Evolutionary conservation across 164 flowering plant genomes (phyloP).

Genomic region (Aristolochia californica): DNA sequence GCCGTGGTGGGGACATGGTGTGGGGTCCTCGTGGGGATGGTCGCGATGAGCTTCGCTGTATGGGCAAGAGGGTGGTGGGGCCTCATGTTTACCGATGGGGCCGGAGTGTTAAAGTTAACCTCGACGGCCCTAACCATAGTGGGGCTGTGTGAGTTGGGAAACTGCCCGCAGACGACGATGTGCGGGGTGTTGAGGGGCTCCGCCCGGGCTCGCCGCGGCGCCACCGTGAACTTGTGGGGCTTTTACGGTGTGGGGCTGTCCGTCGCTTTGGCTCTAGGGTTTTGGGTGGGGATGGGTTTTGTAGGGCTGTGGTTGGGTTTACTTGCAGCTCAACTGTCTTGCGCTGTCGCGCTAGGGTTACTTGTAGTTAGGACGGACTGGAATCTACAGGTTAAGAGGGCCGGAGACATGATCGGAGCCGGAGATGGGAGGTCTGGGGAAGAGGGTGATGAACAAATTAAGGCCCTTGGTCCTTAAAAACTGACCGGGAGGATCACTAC

Average conservation of each 20-base stretch:
- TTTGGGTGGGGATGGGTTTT: constrained; percentile 11
- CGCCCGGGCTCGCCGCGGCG: constrained; percentile 16
- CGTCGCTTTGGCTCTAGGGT: constrained; percentile 13
- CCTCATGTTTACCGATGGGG: constrained; percentile 8
- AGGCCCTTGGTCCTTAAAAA: no score
- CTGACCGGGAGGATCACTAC: no score
- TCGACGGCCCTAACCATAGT: constrained; percentile 13
- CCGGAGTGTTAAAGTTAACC: constrained; percentile 9
- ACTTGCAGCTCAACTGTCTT: constrained; percentile 11
- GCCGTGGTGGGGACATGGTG: constrained; percentile 3
- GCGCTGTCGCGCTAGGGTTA: constrained; percentile 8
- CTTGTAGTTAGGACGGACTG: constrained; percentile 9
- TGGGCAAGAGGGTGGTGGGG: constrained; percentile 15
- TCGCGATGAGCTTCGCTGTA: constrained; percentile 11
- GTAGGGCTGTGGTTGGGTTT: constrained; percentile 19
- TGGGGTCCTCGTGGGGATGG: constrained; percentile 4
- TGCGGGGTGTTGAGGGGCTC: constrained; percentile 18
- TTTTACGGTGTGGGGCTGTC: constrained; percentile 16
- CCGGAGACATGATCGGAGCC: constrained; percentile 5
- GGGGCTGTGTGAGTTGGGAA: constrained; percentile 21
- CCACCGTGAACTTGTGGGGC: constrained; percentile 9
- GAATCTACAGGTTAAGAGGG: constrained; percentile 6
- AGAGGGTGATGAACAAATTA: no score
- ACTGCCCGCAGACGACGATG: constrained; percentile 17
- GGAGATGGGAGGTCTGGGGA: no score